Conservation (phyloP, 371 early-diverging fungal species). For the Cladochytrium tenue region DNA sequence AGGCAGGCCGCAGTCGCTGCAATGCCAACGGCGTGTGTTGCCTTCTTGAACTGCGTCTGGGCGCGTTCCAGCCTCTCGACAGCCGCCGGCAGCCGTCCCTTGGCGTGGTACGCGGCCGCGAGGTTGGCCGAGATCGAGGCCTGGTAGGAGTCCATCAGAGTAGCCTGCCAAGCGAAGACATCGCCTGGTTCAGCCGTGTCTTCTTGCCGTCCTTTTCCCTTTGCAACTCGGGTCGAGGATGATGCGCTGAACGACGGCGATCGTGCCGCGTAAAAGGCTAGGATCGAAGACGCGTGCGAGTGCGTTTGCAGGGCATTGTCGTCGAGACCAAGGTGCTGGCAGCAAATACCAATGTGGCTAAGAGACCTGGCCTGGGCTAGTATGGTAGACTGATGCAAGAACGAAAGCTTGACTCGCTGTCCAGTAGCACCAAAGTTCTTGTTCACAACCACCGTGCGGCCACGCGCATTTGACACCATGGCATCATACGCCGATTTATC, state of each 20-base stretch:
- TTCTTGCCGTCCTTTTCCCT: neutral
- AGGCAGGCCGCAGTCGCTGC: slow-evolving; percentile 22
- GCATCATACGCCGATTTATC: neutral
- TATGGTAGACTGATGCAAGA: slow-evolving; percentile 43
- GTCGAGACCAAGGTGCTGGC: slow-evolving; percentile 38
- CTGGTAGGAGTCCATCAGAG: neutral
- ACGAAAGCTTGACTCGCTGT: slow-evolving; percentile 35
- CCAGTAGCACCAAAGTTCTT: too few relatives aligned
- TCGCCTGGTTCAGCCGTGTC: neutral
- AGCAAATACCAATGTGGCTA: slow-evolving; percentile 45
- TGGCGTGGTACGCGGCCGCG: slow-evolving; percentile 19
- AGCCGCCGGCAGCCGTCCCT: slow-evolving; percentile 37
- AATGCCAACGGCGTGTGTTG: slow-evolving; percentile 12
- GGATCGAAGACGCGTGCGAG: slow-evolving; percentile 36
- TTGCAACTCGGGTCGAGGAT: neutral
- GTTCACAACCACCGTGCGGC: neutral
- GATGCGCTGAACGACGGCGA: neutral
- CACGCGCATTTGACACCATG: neutral
- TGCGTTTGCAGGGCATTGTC: slow-evolving; percentile 41
- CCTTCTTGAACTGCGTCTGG: slow-evolving; percentile 19
- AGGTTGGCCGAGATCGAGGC: neutral
- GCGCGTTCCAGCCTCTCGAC: slow-evolving; percentile 34
- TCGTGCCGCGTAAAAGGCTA: slow-evolving; percentile 23
- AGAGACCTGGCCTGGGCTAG: slow-evolving; percentile 42
- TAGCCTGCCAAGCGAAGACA: neutral